Base-by-base conservation (phyloP, 2,329 filamentous ascomycete genomes). In the Magnaporthiopsis poae region DNA sequence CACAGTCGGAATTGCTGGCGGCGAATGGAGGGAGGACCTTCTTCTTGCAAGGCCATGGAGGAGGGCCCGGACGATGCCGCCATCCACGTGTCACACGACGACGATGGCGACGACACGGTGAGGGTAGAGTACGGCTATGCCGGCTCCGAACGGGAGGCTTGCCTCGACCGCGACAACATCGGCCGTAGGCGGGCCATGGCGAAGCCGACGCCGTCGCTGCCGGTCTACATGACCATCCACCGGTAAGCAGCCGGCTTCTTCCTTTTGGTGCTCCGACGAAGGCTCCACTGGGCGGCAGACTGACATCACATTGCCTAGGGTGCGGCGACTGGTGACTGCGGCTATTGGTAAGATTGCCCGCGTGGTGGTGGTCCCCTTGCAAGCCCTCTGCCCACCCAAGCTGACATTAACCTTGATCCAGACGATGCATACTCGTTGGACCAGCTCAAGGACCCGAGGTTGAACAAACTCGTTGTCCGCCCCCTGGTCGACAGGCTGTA, bases 401-500 rank as follows among this genome's bases (percentile, higher is more conserved):
- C 46, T 56, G 3, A 56, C 46, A 2, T 11, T 21, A 11, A 52
- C 39, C 18, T 21, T 2, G 4, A 2, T 2, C 21, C 9, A 79
- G 78, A 80, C 70, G 78, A 80, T 64, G 77, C 77, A 5, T 80
- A 80, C 67, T 80, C 78, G 1, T 70, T 85, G 67, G 86, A 90
- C 64, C 88, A 90, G 73, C 79, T 90, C 36, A 84, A 84, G 70
- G 86, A 86, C 68, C 88, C 87, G 11, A 82, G 87, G 52, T 86
- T 90, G 80, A 90, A 90, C 70, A 80, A 84, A 39, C 78, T 86
- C 15, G 82, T 90, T 63, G 86, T 90, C 7, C 82, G 88, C 63
- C 88, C 88, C 2, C 77, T 91, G n/a, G 87, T 90, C 13, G 86
- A 90, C 69, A 82, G 86, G 60, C 80, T 90, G 0, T 90, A 89